Evolutionary conservation across 2,329 filamentous ascomycete genomes (phyloP), one percentile per base, ranked within the genome.

Genomic region (Phialophora chinensis): DNA sequence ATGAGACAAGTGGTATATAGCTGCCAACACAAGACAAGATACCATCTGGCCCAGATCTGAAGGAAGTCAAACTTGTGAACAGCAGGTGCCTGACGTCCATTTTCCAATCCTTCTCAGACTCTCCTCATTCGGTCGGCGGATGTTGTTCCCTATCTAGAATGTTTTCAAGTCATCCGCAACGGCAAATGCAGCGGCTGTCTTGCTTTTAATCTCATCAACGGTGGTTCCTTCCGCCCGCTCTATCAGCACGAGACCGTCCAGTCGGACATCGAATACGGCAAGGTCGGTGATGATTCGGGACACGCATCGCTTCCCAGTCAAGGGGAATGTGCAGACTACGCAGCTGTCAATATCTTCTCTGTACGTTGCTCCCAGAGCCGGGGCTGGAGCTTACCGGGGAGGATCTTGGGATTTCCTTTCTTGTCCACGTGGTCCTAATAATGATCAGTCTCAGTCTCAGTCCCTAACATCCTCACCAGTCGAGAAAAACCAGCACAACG

Each of bases 321-420:
- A 7, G 1, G 38, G 38, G 17, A 44, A 44, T 3, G 38, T 44
- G 38, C 38, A 44, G 38, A 44, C 38, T 44, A 17, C 17, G 17
- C 14, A 44, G 2, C 14, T n/a, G 38, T 44, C 17, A 44, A n/a
- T 20, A n/a, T 20, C 38, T n/a, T 6, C 38, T 2, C 38, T 20
- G 38, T n/a, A n/a, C 38, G 5, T 35, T 11, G 31, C 38, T n/a
- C 38, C 1, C 5, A n/a, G 33, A n/a, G 8, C 14, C 17, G 38
- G 23, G 17, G 7, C 38, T 44, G 17, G 4, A n/a, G 8, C 38
- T 44, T 5, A 44, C 38, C 38, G 14, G 38, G 38, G 7, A 44
- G 38, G 38, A 44, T 44, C 38, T 44, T 44, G 38, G 38, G 38
- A 20, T 44, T 44, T n/a, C 38, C 38, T 44, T 44, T n/a, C 38